A percentile compares a stretch with the other conserved stretches of the same genome.
Evolutionary conservation across 139 green algal genomes (phyloP).

Genomic region (Coelastrella sp.): DNA sequence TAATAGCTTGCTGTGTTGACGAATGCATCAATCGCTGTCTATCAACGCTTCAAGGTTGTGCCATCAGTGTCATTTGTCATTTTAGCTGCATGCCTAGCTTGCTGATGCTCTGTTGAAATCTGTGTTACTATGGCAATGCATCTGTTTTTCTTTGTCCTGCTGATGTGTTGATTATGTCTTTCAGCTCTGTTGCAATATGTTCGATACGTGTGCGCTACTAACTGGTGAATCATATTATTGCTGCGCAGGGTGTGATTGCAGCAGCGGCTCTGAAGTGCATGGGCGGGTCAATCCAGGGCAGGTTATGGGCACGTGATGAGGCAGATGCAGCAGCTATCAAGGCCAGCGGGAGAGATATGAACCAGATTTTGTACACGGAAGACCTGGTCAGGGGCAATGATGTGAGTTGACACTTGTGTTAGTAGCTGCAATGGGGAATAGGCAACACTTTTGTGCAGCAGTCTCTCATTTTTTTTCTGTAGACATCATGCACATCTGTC

Average conservation of each 20-base stretch:
- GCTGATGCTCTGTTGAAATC: too few species aligned
- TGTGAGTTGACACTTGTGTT: not conserved
- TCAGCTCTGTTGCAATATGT: not conserved
- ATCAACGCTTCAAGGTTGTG: too few species aligned
- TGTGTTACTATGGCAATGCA: too few species aligned
- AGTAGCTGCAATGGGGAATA: not conserved
- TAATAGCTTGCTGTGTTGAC: too few species aligned
- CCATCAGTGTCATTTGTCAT: too few species aligned
- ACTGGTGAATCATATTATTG: conserved; percentile 12
- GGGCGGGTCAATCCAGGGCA: conserved; percentile 73
- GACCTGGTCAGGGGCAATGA: conserved; percentile 53
- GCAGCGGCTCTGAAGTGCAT: conserved; percentile 79
- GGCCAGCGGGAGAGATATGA: conserved; percentile 67
- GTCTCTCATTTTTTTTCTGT: too few species aligned
- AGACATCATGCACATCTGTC: too few species aligned
- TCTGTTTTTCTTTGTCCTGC: too few species aligned
- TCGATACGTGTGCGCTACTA: not conserved
- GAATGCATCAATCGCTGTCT: too few species aligned
- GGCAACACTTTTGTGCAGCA: too few species aligned
- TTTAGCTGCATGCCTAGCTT: too few species aligned
- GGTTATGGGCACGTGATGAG: conserved; percentile 76
- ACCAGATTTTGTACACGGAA: conserved; percentile 61
- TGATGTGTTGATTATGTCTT: not conserved
- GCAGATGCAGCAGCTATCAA: conserved; percentile 65
- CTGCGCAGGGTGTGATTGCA: conserved; percentile 85